Percentiles rank a stretch among this genome's conserved stretches.
phyloP scores from a whole-genome alignment of 805 yeast species.

The Metschnikowia gelsemii region DNA sequence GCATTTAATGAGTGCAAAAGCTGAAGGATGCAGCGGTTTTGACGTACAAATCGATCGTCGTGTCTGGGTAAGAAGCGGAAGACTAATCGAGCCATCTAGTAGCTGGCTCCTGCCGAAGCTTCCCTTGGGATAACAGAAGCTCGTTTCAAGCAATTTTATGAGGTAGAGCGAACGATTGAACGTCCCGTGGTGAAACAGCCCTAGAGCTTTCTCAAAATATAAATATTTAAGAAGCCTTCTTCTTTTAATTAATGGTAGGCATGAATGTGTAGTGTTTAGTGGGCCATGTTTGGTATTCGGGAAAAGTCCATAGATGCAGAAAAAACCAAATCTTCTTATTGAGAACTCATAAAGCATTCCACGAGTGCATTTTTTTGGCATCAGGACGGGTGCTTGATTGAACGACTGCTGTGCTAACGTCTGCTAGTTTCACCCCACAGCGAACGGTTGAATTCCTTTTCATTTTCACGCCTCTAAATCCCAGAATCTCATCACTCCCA shows the following conservation, averaged over 20 bases:
- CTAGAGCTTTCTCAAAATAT: slow-evolving; percentile 44
- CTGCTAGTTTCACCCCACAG: too few relatives aligned
- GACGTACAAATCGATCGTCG: too few relatives aligned
- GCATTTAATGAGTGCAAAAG: too few relatives aligned
- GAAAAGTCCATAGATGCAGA: slow-evolving; percentile 45
- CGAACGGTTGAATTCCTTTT: too few relatives aligned
- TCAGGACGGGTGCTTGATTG: too few relatives aligned
- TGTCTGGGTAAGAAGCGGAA: slow-evolving; percentile 45
- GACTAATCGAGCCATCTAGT: slow-evolving; percentile 45
- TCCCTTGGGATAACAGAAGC: slow-evolving; percentile 37
- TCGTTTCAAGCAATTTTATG: slow-evolving; percentile 39
- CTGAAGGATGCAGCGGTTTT: too few relatives aligned
- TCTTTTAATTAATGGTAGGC: slow-evolving; percentile 42
- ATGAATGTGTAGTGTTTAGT: slow-evolving; percentile 44
- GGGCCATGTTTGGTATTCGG: slow-evolving; percentile 44
- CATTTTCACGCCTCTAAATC: too few relatives aligned
- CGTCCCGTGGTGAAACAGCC: slow-evolving; percentile 41
- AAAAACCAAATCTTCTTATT: slow-evolving; percentile 43
- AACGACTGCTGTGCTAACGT: too few relatives aligned
- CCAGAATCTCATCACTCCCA: too few relatives aligned
- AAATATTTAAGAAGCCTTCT: slow-evolving; percentile 44
- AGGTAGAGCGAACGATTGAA: slow-evolving; percentile 44
- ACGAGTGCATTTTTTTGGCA: too few relatives aligned
- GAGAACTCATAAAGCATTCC: too few relatives aligned
- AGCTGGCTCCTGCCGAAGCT: slow-evolving; percentile 42